Conservation (phyloP, 2,329 filamentous ascomycete species). For the Beauveria bassiana region DNA sequence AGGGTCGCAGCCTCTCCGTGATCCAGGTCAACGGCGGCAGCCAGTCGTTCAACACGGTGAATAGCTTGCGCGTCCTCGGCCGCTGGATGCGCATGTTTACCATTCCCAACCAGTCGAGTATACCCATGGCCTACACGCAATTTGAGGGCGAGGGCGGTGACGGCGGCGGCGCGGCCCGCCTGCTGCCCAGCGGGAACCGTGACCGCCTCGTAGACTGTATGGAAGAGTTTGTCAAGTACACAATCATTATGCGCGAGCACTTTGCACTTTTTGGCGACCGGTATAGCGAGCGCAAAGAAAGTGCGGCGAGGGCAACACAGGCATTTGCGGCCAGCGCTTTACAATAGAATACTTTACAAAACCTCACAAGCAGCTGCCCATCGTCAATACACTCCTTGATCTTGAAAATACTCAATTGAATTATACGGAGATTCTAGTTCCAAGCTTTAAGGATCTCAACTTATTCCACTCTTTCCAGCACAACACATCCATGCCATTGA, state of each 20-base stretch:
- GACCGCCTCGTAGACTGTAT: slow-evolving; percentile 58
- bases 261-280: slow-evolving; percentile 54
- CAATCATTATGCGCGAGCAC: slow-evolving; percentile 54
- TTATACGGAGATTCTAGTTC: no score
- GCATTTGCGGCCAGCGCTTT: background rate
- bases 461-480: background rate
- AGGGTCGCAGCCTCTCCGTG: slow-evolving; percentile 55
- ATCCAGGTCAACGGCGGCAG: slow-evolving; percentile 57
- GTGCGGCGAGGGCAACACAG: background rate
- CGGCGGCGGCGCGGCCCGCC: slow-evolving; percentile 41
- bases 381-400: no score
- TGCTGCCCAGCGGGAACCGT: slow-evolving; percentile 48
- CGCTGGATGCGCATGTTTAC: slow-evolving; percentile 65
- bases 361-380: no score
- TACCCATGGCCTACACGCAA: slow-evolving; percentile 56
- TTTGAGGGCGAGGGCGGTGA: slow-evolving; percentile 41
- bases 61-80: slow-evolving; percentile 55
- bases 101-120: slow-evolving; percentile 57
- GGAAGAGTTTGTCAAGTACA: slow-evolving; percentile 65
- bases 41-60: slow-evolving; percentile 61
- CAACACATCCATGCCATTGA: background rate
- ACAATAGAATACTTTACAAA: background rate
- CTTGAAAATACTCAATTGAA: no score
- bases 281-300: slow-evolving; percentile 43
- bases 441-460: no score